Percentiles rank a stretch among this genome's conserved stretches.
phyloP scores from a whole-genome alignment of 306 rosid genomes.

The Rosa multiflora region DNA sequence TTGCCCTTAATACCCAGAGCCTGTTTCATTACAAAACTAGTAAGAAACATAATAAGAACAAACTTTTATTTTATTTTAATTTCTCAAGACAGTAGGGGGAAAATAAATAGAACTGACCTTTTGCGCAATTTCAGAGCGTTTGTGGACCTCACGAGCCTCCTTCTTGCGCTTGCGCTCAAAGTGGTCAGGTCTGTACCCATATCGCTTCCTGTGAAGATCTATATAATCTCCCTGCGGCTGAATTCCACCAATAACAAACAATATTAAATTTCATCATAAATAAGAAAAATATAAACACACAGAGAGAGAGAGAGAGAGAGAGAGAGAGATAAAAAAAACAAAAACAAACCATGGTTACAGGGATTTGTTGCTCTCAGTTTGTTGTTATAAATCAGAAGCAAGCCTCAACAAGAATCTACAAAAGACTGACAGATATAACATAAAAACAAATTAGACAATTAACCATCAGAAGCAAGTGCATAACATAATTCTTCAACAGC shows the following conservation, averaged over 20 bases:
- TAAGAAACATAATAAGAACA: constrained; percentile 5
- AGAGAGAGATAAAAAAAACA: not conserved
- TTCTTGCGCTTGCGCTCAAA: constrained; percentile 93
- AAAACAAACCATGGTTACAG: constrained; percentile 26
- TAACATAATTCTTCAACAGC: not conserved
- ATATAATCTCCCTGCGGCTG: constrained; percentile 99
- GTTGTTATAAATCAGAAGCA: not conserved
- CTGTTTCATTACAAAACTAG: constrained; percentile 33
- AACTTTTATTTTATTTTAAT: not conserved
- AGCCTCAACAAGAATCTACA: not conserved
- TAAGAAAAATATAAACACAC: not conserved
- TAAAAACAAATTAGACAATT: not conserved
- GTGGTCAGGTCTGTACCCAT: constrained; percentile 84
- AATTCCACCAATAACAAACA: constrained; percentile 7
- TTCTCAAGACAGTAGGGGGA: not conserved
- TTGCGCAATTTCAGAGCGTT: constrained; percentile 74
- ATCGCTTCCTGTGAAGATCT: constrained; percentile 77
- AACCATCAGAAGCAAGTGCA: not conserved
- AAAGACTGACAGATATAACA: not conserved
- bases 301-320: not conserved
- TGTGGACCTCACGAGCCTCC: constrained; percentile 82
- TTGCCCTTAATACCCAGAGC: constrained; percentile 81
- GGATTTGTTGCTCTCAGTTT: not conserved
- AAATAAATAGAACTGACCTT: constrained; percentile 38
- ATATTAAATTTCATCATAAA: not conserved